phyloP scores from a whole-genome alignment of 208 protist genomes.

The Phytomonas francai region DNA sequence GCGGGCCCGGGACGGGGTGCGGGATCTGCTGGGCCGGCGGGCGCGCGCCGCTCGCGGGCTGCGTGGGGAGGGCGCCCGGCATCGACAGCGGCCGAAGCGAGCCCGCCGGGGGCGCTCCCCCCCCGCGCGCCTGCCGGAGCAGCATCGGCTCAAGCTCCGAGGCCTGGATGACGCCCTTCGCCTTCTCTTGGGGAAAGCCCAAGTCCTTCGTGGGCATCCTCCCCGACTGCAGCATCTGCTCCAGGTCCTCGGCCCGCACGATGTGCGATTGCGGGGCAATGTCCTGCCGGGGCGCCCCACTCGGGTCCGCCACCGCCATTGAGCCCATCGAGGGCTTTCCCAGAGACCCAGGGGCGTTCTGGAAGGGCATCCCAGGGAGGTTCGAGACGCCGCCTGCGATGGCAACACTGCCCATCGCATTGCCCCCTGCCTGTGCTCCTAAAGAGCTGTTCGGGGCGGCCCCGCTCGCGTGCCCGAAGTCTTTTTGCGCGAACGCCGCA shows the following conservation, averaged over 20 bases:
- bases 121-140: slow-evolving; percentile 30
- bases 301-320: background rate
- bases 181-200: slow-evolving; percentile 3
- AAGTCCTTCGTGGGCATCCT: slow-evolving; percentile 4
- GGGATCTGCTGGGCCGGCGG: slow-evolving; percentile 12
- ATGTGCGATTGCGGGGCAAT: slow-evolving; percentile 6
- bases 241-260: slow-evolving; percentile 55
- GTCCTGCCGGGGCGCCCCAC: background rate
- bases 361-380: no score
- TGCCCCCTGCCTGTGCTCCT: background rate
- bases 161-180: slow-evolving; percentile 31
- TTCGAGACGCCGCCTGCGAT: no score
- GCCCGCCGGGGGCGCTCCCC: slow-evolving; percentile 3
- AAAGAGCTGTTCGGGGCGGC: background rate
- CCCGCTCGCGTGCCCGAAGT: background rate
- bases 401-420: no score
- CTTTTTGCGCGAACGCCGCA: background rate
- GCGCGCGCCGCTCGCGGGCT: no score
- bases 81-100: slow-evolving; percentile 11
- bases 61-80: no score
- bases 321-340: background rate
- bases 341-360: background rate
- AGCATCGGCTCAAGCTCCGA: slow-evolving; percentile 51
- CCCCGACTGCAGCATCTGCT: slow-evolving; percentile 37
- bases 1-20: background rate